A percentile compares a stretch with the other conserved stretches of the same genome.
Evolutionary conservation across 176 grass and related monocot genomes (phyloP).

Genomic region (Oryza punctata): DNA sequence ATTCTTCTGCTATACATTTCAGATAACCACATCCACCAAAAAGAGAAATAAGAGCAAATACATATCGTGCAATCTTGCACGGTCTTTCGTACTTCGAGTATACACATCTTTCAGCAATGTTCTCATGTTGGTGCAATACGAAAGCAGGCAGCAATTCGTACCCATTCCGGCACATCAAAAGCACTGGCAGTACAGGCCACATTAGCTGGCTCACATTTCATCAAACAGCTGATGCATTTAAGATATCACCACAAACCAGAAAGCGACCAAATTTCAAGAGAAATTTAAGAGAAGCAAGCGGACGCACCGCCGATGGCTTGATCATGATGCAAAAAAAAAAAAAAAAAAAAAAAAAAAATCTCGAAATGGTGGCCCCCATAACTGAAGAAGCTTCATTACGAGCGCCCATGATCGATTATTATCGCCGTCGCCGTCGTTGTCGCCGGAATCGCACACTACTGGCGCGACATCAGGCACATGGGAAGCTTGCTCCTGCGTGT

Average conservation of each 20-base stretch:
- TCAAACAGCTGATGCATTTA: constrained; percentile 28
- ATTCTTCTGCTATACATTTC: background rate
- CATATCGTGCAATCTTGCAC: background rate
- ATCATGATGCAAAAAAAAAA: background rate
- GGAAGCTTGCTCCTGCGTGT: constrained; percentile 16
- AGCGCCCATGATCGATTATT: background rate
- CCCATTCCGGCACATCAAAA: background rate
- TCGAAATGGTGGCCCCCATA: background rate
- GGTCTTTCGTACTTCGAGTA: background rate
- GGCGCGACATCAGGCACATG: constrained; percentile 29
- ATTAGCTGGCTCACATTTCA: constrained; percentile 40
- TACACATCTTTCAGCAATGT: background rate
- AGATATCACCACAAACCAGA: background rate
- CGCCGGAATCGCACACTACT: constrained; percentile 1
- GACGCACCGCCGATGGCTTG: background rate
- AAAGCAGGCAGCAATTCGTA: background rate
- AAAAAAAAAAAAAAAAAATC: background rate
- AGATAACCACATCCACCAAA: background rate
- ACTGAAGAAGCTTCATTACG: background rate
- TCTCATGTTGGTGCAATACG: background rate
- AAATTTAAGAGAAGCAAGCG: background rate
- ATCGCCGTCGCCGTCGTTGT: background rate
- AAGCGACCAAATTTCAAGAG: background rate
- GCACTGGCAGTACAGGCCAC: background rate
- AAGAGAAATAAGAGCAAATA: background rate